These are phyloP conservation scores for Daldinia grandis DNA, from an alignment of 495 filamentous ascomycete species.

Conservation along the genomic window DNA sequence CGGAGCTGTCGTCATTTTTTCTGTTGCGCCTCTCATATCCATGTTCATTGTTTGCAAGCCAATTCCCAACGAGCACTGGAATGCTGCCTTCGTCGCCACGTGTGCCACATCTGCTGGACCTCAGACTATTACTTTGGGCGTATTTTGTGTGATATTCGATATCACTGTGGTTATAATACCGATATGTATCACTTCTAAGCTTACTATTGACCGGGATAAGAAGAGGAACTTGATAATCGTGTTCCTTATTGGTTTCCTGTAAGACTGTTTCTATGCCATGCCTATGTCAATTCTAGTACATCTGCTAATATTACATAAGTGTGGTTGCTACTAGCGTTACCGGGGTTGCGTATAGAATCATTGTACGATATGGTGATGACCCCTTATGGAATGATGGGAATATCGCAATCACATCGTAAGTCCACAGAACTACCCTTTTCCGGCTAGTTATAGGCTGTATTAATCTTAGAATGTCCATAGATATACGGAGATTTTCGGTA, in stretches of 20 bases:
- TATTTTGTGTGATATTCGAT: background rate
- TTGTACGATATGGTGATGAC: background rate
- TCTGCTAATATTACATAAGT: background rate
- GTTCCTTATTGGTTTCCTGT: background rate
- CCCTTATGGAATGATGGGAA: background rate
- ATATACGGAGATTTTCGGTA: conserved; percentile 1
- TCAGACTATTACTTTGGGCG: background rate
- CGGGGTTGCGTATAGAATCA: background rate
- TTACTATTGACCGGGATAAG: background rate
- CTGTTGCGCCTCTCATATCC: background rate
- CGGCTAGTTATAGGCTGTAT: background rate
- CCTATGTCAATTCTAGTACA: background rate
- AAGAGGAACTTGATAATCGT: conserved; percentile 2
- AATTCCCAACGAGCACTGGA: background rate
- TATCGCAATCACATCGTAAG: conserved; percentile 4
- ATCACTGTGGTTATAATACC: conserved; percentile 6
- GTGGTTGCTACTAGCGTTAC: conserved; percentile 3
- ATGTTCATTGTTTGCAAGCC: background rate
- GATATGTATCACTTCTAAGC: background rate
- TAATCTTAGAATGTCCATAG: background rate
- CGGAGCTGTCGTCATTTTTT: background rate
- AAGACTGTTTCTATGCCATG: background rate
- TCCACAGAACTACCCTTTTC: background rate
- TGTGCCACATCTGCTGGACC: conserved; percentile 1
- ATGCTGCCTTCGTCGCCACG: background rate